Evolutionary conservation across 495 filamentous ascomycete species (phyloP), one percentile per base, ranked within the genome.

Genomic region (Penicillium malachiteum): DNA sequence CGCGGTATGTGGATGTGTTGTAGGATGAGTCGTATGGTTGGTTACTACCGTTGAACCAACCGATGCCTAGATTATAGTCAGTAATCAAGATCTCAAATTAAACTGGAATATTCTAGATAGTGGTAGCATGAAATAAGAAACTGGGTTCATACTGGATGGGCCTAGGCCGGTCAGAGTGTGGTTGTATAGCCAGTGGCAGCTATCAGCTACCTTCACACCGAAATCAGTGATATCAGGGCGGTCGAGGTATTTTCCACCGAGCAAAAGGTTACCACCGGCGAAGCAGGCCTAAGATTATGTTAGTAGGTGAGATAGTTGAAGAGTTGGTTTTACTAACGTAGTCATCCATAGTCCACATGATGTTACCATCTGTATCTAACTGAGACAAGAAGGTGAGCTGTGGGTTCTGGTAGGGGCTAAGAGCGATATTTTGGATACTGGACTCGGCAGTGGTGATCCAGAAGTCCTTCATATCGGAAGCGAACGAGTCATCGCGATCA

Each of bases 181-280:
- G 30, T 57, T 68, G 67, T 92, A 91, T 0, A 86, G 87, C 10
- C 77, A 79, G 63, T 82, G 81, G 69, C 88, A 93, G n/a, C 80
- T 81, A 30, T 83, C 75, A 1, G 86, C 81, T n/a, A 91, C 81
- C 1, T 75, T 65, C 6, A 92, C 73, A 1, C 89, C 89, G 54
- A 89, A 87, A 34, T 85, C 68, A 35, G 79, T 72, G 62, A 89
- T 88, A 2, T 81, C 69, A 35, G 80, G 69, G 17, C 74, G 62
- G 16, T 75, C 67, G 13, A 91, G 81, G 4, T 82, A 83, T 0
- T 84, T 70, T 3, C 87, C 89, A 18, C 87, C 89, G n/a, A 92
- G 81, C 47, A 92, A 84, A 67, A 93, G 87, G 65, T 86, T 91
- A 6, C 89, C 89, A 16, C 86, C 88, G 50, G 83, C 78, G 65